These are phyloP conservation scores for Xylaria bambusicola DNA, from an alignment of 495 filamentous ascomycete genomes.

Conservation along the genomic window DNA sequence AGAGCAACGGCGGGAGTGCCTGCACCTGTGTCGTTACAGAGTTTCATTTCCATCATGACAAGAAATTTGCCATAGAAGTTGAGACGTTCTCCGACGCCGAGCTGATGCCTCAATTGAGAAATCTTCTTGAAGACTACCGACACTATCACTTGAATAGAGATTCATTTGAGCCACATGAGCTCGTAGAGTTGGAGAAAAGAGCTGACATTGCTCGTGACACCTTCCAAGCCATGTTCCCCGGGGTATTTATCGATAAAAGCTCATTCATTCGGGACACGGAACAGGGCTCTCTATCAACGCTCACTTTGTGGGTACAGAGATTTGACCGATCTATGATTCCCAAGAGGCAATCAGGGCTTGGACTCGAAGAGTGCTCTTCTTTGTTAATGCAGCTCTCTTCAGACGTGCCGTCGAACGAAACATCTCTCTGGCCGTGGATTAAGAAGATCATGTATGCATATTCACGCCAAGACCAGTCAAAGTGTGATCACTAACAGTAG, in stretches of 20 bases:
- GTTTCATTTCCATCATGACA: constrained; percentile 36
- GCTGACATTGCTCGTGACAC: constrained; percentile 32
- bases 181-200: constrained; percentile 21
- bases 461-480: not conserved
- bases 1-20: constrained; percentile 39
- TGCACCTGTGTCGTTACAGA: constrained; percentile 48
- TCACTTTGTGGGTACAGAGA: constrained; percentile 23
- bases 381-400: constrained; percentile 36
- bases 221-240: constrained; percentile 23
- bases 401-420: constrained; percentile 14
- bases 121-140: constrained; percentile 38
- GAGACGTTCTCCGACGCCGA: constrained; percentile 37
- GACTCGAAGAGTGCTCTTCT: constrained; percentile 26
- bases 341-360: not conserved
- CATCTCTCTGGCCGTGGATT: constrained; percentile 39
- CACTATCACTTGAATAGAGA: constrained; percentile 23
- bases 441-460: constrained; percentile 38
- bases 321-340: not conserved
- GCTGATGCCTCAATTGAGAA: constrained; percentile 31
- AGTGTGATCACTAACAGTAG: not conserved
- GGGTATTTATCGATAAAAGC: constrained; percentile 11
- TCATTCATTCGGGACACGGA: not conserved
- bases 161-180: constrained; percentile 19
- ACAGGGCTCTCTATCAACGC: constrained; percentile 10
- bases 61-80: constrained; percentile 36